phyloP scores from a whole-genome alignment of 2,329 filamentous ascomycete genomes.

The Calycina marina region DNA sequence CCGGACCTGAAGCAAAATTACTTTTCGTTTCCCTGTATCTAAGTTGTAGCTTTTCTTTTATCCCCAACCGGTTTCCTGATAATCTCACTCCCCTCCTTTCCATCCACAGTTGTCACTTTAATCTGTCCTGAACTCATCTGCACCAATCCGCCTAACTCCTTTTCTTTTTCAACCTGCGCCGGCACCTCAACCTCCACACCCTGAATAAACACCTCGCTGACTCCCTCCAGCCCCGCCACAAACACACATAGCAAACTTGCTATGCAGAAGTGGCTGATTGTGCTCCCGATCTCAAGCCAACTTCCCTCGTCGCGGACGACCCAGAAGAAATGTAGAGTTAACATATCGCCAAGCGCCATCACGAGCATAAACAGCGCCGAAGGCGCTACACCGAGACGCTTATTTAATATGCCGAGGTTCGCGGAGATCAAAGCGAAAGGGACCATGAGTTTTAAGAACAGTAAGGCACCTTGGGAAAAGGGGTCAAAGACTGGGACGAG shows the following conservation, averaged over 20 bases:
- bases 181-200: slow-evolving; percentile 53
- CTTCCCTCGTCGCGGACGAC: slow-evolving; percentile 92
- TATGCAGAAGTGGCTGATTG: slow-evolving; percentile 90
- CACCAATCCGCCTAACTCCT: slow-evolving; percentile 15
- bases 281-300: slow-evolving; percentile 95
- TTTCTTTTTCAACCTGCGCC: slow-evolving; percentile 15
- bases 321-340: slow-evolving; percentile 96
- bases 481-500: slow-evolving; percentile 88
- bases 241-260: slow-evolving; percentile 82
- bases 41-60: too few species aligned
- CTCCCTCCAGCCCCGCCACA: slow-evolving; percentile 71
- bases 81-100: slow-evolving; percentile 6
- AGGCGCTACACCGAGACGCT: slow-evolving; percentile 66
- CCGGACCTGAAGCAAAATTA: too few species aligned
- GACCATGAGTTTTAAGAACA: slow-evolving; percentile 81
- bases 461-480: slow-evolving; percentile 74
- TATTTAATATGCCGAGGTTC: slow-evolving; percentile 87
- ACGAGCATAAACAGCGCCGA: slow-evolving; percentile 89
- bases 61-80: slow-evolving; percentile 1
- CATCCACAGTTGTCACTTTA: too few species aligned
- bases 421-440: slow-evolving; percentile 88
- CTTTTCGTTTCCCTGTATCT: too few species aligned
- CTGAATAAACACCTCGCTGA: slow-evolving; percentile 69
- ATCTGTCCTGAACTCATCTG: too few species aligned
- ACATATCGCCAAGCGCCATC: slow-evolving; percentile 78